phyloP scores from a whole-genome alignment of 2,329 filamentous ascomycete species.

The Capronia coronata region DNA sequence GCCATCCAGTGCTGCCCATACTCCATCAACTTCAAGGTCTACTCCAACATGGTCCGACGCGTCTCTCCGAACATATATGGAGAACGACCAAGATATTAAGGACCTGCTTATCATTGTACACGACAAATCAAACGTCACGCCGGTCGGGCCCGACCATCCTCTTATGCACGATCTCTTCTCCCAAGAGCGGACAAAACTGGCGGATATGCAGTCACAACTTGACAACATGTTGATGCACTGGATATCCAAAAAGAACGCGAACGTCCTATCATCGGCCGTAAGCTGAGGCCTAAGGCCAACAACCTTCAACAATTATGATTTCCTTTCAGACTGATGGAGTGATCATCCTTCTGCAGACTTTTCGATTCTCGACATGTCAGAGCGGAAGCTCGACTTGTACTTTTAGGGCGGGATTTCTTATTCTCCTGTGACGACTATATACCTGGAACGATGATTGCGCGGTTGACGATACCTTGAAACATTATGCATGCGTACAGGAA shows the following conservation, averaged over 20 bases:
- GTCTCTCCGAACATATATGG: slow-evolving; percentile 80
- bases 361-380: slow-evolving; percentile 22
- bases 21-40: slow-evolving; percentile 49
- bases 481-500: slow-evolving; percentile 18
- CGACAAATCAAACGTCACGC: slow-evolving; percentile 76
- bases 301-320: neutral
- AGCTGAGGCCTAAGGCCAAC: slow-evolving; percentile 4
- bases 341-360: slow-evolving; percentile 16
- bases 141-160: slow-evolving; percentile 77
- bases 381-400: slow-evolving; percentile 23
- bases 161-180: slow-evolving; percentile 73
- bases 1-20: slow-evolving; percentile 45
- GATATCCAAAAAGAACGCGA: slow-evolving; percentile 48
- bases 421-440: slow-evolving; percentile 19
- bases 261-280: slow-evolving; percentile 14
- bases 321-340: neutral
- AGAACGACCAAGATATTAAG: slow-evolving; percentile 79
- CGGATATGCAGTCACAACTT: slow-evolving; percentile 81
- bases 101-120: slow-evolving; percentile 89
- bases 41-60: slow-evolving; percentile 77
- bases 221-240: slow-evolving; percentile 81
- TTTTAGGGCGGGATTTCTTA: slow-evolving; percentile 15
- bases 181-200: slow-evolving; percentile 77
- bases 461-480: slow-evolving; percentile 11
- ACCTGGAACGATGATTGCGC: slow-evolving; percentile 16